A percentile compares a stretch with the other conserved stretches of the same genome.
Conservation (phyloP, 2,329 filamentous ascomycete species). For the Botrytis tulipae region DNA sequence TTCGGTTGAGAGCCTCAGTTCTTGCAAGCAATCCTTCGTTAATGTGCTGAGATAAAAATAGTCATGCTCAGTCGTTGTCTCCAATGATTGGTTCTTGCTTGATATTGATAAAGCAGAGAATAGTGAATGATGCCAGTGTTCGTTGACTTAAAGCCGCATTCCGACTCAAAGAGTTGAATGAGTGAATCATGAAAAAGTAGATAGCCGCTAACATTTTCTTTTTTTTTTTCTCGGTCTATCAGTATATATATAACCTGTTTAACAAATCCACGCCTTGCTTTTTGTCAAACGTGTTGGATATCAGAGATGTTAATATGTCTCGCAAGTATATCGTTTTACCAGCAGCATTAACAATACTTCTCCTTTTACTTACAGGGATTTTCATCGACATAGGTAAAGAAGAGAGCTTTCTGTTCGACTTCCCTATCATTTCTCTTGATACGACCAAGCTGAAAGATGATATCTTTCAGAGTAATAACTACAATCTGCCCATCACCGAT, state of each 20-base stretch:
- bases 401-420: neutral
- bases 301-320: neutral
- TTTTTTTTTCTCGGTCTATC: neutral
- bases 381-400: neutral
- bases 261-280: neutral
- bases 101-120: neutral
- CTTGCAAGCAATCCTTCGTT: neutral
- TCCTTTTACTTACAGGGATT: neutral
- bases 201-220: neutral
- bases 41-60: neutral
- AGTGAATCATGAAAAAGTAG: neutral
- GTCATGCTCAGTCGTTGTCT: neutral
- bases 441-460: neutral
- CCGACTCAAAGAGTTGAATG: too few relatives aligned
- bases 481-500: neutral
- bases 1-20: neutral
- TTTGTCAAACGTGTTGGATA: neutral
- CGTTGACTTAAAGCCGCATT: neutral
- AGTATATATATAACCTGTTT: neutral
- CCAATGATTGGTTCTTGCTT: neutral
- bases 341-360: neutral
- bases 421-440: slow-evolving; percentile 6
- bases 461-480: neutral
- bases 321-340: neutral
- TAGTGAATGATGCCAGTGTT: neutral